Conservation (phyloP, 108 stramenopile genomes). For the Seminavis robusta region DNA sequence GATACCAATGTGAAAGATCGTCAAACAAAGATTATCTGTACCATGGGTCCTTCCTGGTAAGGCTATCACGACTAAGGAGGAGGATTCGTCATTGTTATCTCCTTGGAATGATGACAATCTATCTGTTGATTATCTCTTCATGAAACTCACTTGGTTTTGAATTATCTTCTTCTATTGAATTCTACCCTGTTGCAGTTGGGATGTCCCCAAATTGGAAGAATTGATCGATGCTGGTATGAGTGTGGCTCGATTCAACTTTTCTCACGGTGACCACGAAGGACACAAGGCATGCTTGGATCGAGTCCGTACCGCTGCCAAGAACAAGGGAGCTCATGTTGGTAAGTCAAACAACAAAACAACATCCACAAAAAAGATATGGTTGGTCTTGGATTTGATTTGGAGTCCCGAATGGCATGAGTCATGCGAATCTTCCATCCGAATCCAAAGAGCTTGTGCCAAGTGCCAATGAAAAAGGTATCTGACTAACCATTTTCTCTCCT, state of each 20-base stretch:
- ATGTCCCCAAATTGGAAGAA: constrained; percentile 62
- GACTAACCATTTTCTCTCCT: not conserved
- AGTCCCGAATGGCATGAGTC: not conserved
- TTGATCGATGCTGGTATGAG: constrained; percentile 90
- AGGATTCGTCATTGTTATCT: too few species aligned
- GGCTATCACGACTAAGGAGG: too few species aligned
- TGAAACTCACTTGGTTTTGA: too few species aligned
- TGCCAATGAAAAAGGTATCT: not conserved
- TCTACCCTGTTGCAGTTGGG: too few species aligned
- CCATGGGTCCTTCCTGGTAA: constrained; percentile 89
- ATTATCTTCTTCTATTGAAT: too few species aligned
- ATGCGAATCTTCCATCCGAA: not conserved
- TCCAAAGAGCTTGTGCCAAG: not conserved
- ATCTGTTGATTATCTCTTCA: too few species aligned
- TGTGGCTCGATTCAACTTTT: constrained; percentile 93
- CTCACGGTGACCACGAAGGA: constrained; percentile 84
- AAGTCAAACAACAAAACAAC: constrained; percentile 17
- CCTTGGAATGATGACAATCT: too few species aligned
- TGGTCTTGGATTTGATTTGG: not conserved
- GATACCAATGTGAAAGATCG: constrained; percentile 48
- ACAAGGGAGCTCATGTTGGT: constrained; percentile 74
- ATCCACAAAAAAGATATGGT: not conserved
- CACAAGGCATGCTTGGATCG: constrained; percentile 80
- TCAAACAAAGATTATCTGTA: constrained; percentile 86
- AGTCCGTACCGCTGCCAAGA: constrained; percentile 70